Evolutionary conservation across 768 basidiomycete species (phyloP).

Genomic region (Suillus ampliporus): DNA sequence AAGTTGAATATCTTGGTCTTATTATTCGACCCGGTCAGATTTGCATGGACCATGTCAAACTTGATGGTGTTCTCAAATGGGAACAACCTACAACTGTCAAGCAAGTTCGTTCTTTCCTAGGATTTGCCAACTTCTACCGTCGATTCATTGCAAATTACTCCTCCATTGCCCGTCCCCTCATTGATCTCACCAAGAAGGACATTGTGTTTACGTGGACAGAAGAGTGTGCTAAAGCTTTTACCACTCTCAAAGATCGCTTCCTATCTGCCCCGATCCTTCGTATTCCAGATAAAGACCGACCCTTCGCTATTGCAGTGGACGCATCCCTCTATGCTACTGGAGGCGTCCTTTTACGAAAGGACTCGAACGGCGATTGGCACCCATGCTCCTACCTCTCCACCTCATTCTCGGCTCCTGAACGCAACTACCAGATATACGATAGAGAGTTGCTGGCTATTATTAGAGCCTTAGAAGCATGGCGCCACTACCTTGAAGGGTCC

Average conservation of each 20-base stretch:
- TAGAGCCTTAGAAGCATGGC: too few relatives aligned
- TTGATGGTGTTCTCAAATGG: too few relatives aligned
- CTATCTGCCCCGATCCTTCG: neutral
- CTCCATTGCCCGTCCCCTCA: constrained; percentile 27
- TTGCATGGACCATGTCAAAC: too few relatives aligned
- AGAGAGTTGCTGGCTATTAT: constrained; percentile 9
- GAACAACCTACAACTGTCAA: too few relatives aligned
- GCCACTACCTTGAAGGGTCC: too few relatives aligned
- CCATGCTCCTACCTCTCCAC: neutral
- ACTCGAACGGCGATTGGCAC: constrained; percentile 17
- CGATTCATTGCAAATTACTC: constrained; percentile 29
- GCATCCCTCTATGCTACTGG: constrained; percentile 39
- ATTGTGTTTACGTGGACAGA: neutral
- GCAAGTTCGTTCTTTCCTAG: too few relatives aligned
- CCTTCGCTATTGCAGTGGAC: constrained; percentile 20
- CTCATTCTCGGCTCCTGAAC: constrained; percentile 16
- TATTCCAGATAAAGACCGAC: constrained; percentile 11
- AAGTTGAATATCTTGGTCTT: too few relatives aligned
- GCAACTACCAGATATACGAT: constrained; percentile 37
- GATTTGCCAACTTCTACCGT: too few relatives aligned
- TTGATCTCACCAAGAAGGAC: constrained; percentile 6
- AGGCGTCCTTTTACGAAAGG: constrained; percentile 25
- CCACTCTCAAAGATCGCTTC: neutral
- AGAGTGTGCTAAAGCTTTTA: too few relatives aligned
- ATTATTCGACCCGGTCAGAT: too few relatives aligned